Evolutionary conservation across 805 yeast genomes (phyloP), one percentile per base, ranked within the genome.

Genomic region (Wickerhamomyces silvicola): DNA sequence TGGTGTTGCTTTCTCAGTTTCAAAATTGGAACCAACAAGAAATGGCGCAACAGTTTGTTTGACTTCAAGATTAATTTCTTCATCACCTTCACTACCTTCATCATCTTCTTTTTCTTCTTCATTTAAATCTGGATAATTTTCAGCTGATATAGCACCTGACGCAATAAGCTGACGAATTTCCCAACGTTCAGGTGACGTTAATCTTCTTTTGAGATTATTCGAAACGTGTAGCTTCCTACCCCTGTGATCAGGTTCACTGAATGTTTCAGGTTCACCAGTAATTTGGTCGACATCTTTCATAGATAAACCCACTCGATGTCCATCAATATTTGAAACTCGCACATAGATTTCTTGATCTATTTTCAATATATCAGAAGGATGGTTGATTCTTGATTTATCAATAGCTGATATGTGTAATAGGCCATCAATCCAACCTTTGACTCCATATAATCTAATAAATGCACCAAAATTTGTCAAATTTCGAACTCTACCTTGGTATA

Each of bases 121-220:
- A 27, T 62, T 62, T 2, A 79, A 49, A 33, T 78, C 88, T 2
- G 87, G 87, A 48, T 78, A 77, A 39, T 80, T 88, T 3, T 73
- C 66, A 1, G 80, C 72, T 5, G 76, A 64, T 0, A 76, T 72
- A 1, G 74, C 88, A 3, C 94, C 94, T 5, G 90, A 73, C 0
- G 90, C 78, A 17, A 81, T 82, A 27, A 88, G 59, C 50, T 88
- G 96, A 21, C 82, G 66, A 31, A 84, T 68, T 50, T 90, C 97
- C 95, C 96, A 88, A 35, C 86, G 59, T 56, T 88, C 97, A 0
- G 94, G 94, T 0, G 94, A 81, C 0, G 94, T 80, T 22, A 80
- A 54, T 32, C 83, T 66, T 38, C 66, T 59, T 39, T 56, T 62
- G 7, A 36, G 41, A 10, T 28, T 22, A 20, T 42, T 42, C 3